Evolutionary conservation across 164 flowering plant species (phyloP).

Genomic region (Magnolia kwangsiensis): DNA sequence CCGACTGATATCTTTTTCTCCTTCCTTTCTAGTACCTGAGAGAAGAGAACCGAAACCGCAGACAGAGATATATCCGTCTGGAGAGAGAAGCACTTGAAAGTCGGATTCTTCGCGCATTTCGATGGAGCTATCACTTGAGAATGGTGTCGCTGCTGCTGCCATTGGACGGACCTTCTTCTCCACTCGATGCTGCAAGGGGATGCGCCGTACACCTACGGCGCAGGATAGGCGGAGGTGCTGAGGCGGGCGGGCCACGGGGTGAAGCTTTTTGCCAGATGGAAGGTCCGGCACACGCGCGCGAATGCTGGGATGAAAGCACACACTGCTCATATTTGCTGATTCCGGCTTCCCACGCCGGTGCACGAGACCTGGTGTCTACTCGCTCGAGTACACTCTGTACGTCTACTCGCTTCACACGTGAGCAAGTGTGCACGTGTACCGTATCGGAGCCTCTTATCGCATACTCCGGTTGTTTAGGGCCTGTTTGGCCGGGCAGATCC

Average conservation of each 20-base stretch:
- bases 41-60: conserved; percentile 97
- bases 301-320: background rate
- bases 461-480: too few species aligned
- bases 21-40: conserved; percentile 41
- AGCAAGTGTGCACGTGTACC: background rate
- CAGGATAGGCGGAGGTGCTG: background rate
- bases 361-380: background rate
- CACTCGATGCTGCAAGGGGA: background rate
- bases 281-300: background rate
- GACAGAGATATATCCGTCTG: conserved; percentile 55
- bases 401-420: background rate
- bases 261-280: background rate
- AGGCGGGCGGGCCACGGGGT: background rate
- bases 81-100: conserved; percentile 47
- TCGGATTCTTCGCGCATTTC: conserved; percentile 58
- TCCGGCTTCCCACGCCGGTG: background rate
- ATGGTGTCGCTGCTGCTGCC: too few species aligned
- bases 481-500: too few species aligned
- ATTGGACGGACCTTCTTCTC: background rate
- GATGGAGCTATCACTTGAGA: background rate
- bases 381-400: background rate
- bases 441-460: background rate
- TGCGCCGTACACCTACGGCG: background rate
- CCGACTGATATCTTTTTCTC: too few species aligned
- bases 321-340: background rate